Conservation (phyloP, 1,284 basidiomycete species). For the Schizopora paradoxa region DNA sequence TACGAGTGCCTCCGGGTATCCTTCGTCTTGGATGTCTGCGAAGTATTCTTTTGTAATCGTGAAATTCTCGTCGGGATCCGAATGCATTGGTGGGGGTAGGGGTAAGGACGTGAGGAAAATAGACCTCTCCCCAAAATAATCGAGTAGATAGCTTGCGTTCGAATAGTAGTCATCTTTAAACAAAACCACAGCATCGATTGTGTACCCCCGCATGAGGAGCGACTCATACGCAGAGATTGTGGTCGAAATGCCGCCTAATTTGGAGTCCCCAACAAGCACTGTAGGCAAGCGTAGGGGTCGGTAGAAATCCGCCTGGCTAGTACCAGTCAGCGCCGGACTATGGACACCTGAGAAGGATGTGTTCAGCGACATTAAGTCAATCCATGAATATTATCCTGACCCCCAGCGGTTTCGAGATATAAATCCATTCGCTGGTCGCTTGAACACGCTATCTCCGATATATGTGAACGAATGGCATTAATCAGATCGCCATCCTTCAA, state of each 20-base stretch:
- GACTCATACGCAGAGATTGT: conserved; percentile 94
- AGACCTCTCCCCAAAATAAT: conserved; percentile 74
- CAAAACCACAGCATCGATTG: conserved; percentile 81
- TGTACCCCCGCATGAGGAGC: conserved; percentile 84
- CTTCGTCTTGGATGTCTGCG: conserved; percentile 35
- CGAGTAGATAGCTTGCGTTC: conserved; percentile 78
- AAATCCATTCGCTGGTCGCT: conserved; percentile 64
- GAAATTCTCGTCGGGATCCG: conserved; percentile 46
- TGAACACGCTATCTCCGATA: too few species aligned
- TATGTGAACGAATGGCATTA: too few species aligned
- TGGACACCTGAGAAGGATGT: conserved; percentile 70
- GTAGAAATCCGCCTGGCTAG: conserved; percentile 82
- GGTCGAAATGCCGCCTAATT: conserved; percentile 92
- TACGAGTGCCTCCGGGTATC: conserved; percentile 48
- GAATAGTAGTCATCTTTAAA: conserved; percentile 85
- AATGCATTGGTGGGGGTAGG: conserved; percentile 53
- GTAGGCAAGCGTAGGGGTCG: conserved; percentile 84
- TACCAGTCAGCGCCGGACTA: conserved; percentile 83
- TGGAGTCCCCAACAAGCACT: conserved; percentile 82
- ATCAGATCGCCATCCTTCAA: too few species aligned
- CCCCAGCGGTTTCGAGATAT: conserved; percentile 94
- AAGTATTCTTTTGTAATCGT: conserved; percentile 70
- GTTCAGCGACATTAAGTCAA: background rate
- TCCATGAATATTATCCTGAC: conserved; percentile 46
- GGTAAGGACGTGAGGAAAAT: conserved; percentile 56